These are phyloP conservation scores for Plantago major DNA, from an alignment of 257 asterid species.

Conservation along the genomic window DNA sequence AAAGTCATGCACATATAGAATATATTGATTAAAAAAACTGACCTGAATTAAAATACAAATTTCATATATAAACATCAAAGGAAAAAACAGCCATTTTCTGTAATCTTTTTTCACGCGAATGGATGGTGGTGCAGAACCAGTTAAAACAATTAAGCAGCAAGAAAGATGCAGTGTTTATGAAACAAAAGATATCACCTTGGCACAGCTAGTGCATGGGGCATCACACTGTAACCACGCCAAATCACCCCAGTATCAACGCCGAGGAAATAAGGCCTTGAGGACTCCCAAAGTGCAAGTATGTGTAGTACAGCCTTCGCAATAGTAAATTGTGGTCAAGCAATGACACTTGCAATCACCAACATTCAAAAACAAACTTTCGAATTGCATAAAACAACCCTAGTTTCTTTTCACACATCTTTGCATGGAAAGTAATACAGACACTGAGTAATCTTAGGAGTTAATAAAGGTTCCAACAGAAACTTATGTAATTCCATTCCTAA, in stretches of 20 bases:
- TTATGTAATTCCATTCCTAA: too few species aligned
- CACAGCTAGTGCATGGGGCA: constrained; percentile 85
- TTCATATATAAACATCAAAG: too few species aligned
- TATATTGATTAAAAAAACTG: too few species aligned
- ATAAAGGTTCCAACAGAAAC: too few species aligned
- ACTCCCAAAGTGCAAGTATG: constrained; percentile 53
- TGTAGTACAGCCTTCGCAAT: constrained; percentile 53
- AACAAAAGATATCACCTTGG: constrained; percentile 40
- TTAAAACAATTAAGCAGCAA: too few species aligned
- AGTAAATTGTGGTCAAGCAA: constrained; percentile 7
- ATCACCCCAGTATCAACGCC: constrained; percentile 79
- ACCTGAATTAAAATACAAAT: too few species aligned
- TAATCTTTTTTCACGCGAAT: not conserved
- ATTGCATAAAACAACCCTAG: too few species aligned
- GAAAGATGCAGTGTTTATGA: not conserved
- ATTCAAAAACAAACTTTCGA: not conserved
- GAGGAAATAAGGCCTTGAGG: constrained; percentile 77
- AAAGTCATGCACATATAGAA: too few species aligned
- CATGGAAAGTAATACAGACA: not conserved
- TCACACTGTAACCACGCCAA: constrained; percentile 86
- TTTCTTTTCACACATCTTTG: not conserved
- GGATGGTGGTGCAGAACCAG: not conserved
- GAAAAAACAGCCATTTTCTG: not conserved
- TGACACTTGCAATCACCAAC: not conserved
- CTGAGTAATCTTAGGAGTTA: too few species aligned